Base-by-base conservation (phyloP, 2,329 filamentous ascomycete genomes). In the Coccinonectria pachysandricola region DNA sequence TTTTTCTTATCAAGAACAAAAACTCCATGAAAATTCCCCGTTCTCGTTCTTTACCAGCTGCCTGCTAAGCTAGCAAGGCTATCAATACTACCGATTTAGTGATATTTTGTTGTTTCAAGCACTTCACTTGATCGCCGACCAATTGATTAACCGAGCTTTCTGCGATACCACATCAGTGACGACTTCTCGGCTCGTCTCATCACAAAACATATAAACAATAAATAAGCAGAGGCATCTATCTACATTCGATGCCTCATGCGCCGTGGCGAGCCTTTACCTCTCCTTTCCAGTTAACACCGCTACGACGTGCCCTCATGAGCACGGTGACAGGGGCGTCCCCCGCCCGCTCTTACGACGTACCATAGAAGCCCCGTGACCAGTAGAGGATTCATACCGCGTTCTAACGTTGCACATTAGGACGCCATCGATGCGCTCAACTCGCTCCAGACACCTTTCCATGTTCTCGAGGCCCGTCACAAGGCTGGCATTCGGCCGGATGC, bases 381-480 rank as follows among this genome's bases (percentile, higher is more conserved):
- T n/a, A n/a, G n/a, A n/a, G n/a, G n/a, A n/a, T n/a, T n/a, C n/a
- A n/a, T n/a, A n/a, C n/a, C n/a, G n/a, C n/a, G n/a, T n/a, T n/a
- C n/a, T n/a, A n/a, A n/a, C n/a, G n/a, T n/a, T n/a, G n/a, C n/a
- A n/a, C n/a, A n/a, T 3, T 40, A 93, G 85, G 85, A 91, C 52
- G 91, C 88, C 24, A 76, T 96, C 37, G 65, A 75, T 41, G 75
- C 81, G 19, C 71, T 96, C 48, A 96, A 96, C 56, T 80, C 83
- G 22, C 74, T 96, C 26, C 91, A 98, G 55, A 85, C 82, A 21
- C 92, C 93, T 27, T 88, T 79, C 50, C 72, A 79, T 24, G 70
- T 85, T 26, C 71, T 95, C 11, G 76, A 93, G 50, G 75, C 79
- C 26, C 76, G 91, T 26, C 70, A 75, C 28, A 82, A 82, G 50